Evolutionary conservation across 805 yeast genomes (phyloP).

Genomic region (Yamadazyma sp.): DNA sequence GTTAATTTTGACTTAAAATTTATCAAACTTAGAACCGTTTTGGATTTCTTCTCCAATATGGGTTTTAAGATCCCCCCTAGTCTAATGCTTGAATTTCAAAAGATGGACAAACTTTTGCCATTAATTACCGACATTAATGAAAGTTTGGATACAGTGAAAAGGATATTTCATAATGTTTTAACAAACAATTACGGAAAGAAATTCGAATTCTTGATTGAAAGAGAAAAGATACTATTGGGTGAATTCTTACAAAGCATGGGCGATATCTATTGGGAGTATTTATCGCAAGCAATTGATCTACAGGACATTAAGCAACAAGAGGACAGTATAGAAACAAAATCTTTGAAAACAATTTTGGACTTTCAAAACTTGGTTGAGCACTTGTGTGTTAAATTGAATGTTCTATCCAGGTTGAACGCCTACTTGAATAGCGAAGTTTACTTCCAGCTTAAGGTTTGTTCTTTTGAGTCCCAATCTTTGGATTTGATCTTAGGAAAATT

Average conservation of each 20-base stretch:
- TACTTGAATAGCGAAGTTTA: constrained; percentile 14
- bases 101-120: constrained; percentile 53
- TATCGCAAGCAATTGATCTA: constrained; percentile 49
- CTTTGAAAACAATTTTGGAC: constrained; percentile 18
- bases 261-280: constrained; percentile 50
- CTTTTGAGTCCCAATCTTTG: constrained; percentile 14
- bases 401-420: constrained; percentile 16
- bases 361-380: constrained; percentile 23
- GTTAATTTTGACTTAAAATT: constrained; percentile 51
- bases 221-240: constrained; percentile 31
- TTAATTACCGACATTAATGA: constrained; percentile 54
- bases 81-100: constrained; percentile 45
- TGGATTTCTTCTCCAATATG: constrained; percentile 40
- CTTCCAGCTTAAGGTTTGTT: constrained; percentile 15
- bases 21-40: constrained; percentile 17
- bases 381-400: constrained; percentile 18
- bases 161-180: constrained; percentile 19
- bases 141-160: constrained; percentile 40
- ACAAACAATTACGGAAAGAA: constrained; percentile 37
- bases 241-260: constrained; percentile 30
- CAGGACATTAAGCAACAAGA: constrained; percentile 28
- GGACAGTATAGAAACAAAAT: constrained; percentile 22
- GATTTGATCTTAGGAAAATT: constrained; percentile 12
- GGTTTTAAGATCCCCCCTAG: constrained; percentile 58
- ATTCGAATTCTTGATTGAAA: constrained; percentile 38